phyloP scores from a whole-genome alignment of 2,329 filamentous ascomycete species.

The Epicoccum nigrum region DNA sequence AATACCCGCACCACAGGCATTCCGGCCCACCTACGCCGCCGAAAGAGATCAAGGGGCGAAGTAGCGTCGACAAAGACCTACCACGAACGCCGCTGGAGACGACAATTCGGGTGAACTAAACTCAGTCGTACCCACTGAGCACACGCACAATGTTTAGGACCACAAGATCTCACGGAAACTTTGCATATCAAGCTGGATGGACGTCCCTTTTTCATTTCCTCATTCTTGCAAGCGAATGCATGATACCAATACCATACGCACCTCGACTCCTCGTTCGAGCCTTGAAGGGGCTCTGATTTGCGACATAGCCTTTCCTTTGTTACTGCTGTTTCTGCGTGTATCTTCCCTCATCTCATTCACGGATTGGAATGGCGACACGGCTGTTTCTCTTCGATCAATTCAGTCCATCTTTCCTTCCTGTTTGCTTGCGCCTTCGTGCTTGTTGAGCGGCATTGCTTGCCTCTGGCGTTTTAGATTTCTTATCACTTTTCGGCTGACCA shows the following conservation, averaged over 20 bases:
- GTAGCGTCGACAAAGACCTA: slow-evolving; percentile 43
- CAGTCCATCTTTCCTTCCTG: background rate
- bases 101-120: slow-evolving; percentile 40
- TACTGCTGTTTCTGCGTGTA: background rate
- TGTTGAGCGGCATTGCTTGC: slow-evolving; percentile 13
- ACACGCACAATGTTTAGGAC: slow-evolving; percentile 9
- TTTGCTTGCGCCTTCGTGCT: background rate
- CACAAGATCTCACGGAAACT: slow-evolving; percentile 12
- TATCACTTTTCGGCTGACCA: background rate
- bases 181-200: slow-evolving; percentile 14
- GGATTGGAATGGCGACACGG: slow-evolving; percentile 5
- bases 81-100: slow-evolving; percentile 44
- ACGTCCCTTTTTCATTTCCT: slow-evolving; percentile 5
- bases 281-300: background rate
- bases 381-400: background rate
- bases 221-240: slow-evolving; percentile 21
- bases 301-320: background rate
- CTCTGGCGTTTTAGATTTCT: slow-evolving; percentile 6
- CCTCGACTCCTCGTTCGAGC: background rate
- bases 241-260: slow-evolving; percentile 14
- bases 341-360: slow-evolving; percentile 1
- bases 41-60: slow-evolving; percentile 43
- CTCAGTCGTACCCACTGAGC: background rate
- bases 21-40: slow-evolving; percentile 48
- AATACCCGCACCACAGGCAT: slow-evolving; percentile 25